Base-by-base conservation (phyloP, 1,284 basidiomycete species). In the Ceratobasidium sp. region DNA sequence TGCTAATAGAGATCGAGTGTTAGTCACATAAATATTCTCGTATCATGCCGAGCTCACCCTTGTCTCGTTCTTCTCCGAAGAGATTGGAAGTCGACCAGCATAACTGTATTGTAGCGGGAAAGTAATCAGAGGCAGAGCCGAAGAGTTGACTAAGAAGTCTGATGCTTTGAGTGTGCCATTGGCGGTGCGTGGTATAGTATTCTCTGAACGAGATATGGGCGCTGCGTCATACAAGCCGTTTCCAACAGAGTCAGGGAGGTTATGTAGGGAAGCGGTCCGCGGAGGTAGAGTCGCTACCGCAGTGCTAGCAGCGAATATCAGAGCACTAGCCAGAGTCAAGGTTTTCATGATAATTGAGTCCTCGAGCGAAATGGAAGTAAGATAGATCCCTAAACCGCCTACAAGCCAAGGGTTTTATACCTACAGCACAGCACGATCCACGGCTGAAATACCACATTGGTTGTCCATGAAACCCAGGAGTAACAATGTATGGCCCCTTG, bases 41-140 rank as follows among this genome's bases (percentile, higher is more conserved):
- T 72, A 18, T 39, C 7, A 4, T 9, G 20, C 20, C n/a, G 28
- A 18, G 53, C 61, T 40, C 58, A 78, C 77, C 77, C 46, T 80
- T 4, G 68, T 71, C 51, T 80, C 79, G 26, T 66, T 61, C 33
- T 66, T 53, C 4, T 33, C n/a, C 20, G 68, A 56, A 18, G 56
- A 67, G 46, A 80, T 80, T 42, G 79, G 79, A 10, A 80, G 39
- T 23, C 77, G 77, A 3, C 79, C 79, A 3, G 79, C 79, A 67
- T 76, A 80, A 23, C 77, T 78, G 70, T 80, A 60, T 61, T 78
- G 79, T 3, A 80, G 71, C 18, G 60, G 46, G n/a, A 78, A 80
- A 5, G 61, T 78, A n/a, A 80, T 68, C 20, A 80, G 42, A 20
- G 79, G 79, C 20, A 80, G 71, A 15, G 79, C 77, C 20, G 79